Evolutionary conservation across 2,329 filamentous ascomycete genomes (phyloP).

Genomic region (Aspergillus phoenicis): DNA sequence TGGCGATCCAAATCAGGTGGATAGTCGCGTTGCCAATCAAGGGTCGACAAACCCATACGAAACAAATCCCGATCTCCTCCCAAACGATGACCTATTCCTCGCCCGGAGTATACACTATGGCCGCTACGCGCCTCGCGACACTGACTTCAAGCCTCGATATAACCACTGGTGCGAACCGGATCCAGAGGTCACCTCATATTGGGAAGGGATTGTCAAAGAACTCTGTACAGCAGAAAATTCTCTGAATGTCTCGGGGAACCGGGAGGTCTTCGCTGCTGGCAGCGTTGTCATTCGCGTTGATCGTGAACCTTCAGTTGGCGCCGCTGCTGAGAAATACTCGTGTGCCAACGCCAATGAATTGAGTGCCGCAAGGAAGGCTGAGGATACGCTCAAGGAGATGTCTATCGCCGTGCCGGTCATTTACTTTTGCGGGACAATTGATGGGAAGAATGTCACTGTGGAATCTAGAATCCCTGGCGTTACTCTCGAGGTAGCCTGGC

Average conservation of each 20-base stretch:
- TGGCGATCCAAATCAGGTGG: constrained; percentile 24
- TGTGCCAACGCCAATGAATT: constrained; percentile 43
- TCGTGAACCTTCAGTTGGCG: constrained; percentile 27
- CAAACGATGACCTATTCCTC: constrained; percentile 38
- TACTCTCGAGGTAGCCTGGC: constrained; percentile 43
- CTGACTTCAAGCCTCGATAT: constrained; percentile 41
- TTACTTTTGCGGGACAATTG: constrained; percentile 42
- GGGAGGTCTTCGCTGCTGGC: constrained; percentile 40
- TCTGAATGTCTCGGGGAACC: constrained; percentile 32
- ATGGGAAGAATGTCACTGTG: constrained; percentile 43
- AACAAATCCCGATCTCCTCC: constrained; percentile 34
- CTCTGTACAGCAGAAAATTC: constrained; percentile 37
- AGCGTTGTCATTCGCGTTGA: constrained; percentile 43
- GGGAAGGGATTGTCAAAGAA: constrained; percentile 37
- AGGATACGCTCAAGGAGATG: constrained; percentile 36
- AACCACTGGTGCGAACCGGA: constrained; percentile 37
- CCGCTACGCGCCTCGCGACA: constrained; percentile 35
- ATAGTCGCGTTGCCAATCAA: constrained; percentile 22
- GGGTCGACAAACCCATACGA: constrained; percentile 37
- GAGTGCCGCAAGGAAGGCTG: constrained; percentile 37
- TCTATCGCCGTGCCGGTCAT: constrained; percentile 39
- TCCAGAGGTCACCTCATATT: constrained; percentile 35
- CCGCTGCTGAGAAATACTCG: constrained; percentile 35
- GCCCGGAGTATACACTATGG: constrained; percentile 37
- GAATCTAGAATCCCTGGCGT: constrained; percentile 46